Evolutionary conservation across 176 grass and related monocot genomes (phyloP).

Genomic region (Avena sativa): DNA sequence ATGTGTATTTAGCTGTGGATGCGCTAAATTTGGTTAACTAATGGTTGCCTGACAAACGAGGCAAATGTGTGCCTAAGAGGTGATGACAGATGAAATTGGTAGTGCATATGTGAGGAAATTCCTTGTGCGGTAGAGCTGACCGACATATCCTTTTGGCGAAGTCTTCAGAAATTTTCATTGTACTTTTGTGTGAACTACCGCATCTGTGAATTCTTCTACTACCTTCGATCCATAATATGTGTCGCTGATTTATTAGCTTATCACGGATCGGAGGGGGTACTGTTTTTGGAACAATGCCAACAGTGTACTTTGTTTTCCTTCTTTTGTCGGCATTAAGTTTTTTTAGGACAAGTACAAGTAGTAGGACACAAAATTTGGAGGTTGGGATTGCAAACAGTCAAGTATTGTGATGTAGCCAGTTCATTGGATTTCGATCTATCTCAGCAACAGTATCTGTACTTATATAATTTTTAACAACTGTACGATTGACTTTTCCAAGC

Average conservation of each 20-base stretch:
- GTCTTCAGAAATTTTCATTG: background rate
- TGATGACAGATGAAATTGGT: background rate
- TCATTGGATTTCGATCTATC: conserved; percentile 25
- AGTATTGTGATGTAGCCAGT: background rate
- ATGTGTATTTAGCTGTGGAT: background rate
- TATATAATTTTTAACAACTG: background rate
- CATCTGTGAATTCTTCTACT: background rate
- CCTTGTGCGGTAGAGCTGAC: background rate
- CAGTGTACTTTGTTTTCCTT: background rate
- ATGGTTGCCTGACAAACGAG: background rate
- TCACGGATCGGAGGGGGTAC: too few relatives aligned
- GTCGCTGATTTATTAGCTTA: too few relatives aligned
- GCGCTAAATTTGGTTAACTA: background rate
- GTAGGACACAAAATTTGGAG: background rate
- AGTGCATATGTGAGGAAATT: background rate
- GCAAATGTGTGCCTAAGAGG: background rate
- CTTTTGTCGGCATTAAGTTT: background rate
- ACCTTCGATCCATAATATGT: too few relatives aligned
- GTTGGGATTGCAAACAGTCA: background rate
- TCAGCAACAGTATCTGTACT: background rate
- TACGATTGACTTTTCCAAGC: conserved; percentile 36
- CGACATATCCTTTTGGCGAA: background rate
- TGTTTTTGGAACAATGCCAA: too few relatives aligned
- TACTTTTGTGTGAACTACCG: background rate
- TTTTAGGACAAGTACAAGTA: background rate